phyloP scores from a whole-genome alignment of 305 asterid genomes.

The Fraxinus latifolia region DNA sequence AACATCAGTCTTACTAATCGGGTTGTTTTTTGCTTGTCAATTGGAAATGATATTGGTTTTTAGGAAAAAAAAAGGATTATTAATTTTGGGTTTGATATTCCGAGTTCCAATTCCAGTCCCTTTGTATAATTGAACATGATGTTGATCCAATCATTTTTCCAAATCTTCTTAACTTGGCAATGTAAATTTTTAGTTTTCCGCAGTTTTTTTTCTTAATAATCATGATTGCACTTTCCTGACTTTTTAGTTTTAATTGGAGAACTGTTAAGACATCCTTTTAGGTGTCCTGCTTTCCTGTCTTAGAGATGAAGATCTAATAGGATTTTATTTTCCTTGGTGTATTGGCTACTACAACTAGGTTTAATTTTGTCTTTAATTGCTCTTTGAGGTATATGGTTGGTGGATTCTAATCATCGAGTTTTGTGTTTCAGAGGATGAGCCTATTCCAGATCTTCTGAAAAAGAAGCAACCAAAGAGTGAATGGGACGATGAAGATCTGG shows the following conservation, averaged over 20 bases:
- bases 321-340: neutral
- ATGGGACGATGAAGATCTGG: constrained; percentile 93
- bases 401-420: constrained; percentile 14
- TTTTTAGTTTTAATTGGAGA: neutral
- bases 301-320: neutral
- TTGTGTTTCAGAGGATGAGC: constrained; percentile 65
- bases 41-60: neutral
- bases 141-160: neutral
- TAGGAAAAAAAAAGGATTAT: constrained; percentile 12
- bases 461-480: constrained; percentile 45
- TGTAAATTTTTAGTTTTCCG: neutral
- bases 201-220: neutral
- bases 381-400: neutral
- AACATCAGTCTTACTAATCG: neutral
- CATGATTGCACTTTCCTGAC: neutral
- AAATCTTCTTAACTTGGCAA: neutral
- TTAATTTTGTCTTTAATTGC: neutral
- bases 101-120: neutral
- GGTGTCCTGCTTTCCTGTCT: neutral
- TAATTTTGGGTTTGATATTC: constrained; percentile 4
- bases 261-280: neutral
- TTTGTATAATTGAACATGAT: neutral
- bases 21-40: neutral
- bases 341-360: neutral
- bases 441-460: constrained; percentile 51